A percentile compares a stretch with the other conserved stretches of the same genome.
Conservation (phyloP, 2,329 filamentous ascomycete genomes). For the Aspergillus latus region DNA sequence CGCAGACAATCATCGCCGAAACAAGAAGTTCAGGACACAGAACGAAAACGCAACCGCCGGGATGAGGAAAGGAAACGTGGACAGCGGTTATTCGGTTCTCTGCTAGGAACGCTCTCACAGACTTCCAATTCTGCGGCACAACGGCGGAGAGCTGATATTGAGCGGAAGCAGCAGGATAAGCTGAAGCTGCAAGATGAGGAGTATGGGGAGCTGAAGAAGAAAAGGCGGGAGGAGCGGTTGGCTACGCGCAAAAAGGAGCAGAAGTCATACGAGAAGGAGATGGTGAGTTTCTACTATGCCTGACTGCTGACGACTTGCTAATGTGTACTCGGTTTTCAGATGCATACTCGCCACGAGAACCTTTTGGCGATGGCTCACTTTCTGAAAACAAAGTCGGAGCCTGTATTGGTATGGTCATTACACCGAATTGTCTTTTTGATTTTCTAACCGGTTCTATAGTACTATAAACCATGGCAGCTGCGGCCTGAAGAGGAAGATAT, state of each 20-base stretch:
- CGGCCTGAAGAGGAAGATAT: slow-evolving; percentile 65
- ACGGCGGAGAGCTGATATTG: slow-evolving; percentile 74
- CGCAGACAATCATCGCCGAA: slow-evolving; percentile 27
- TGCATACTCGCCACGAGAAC: slow-evolving; percentile 72
- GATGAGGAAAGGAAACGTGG: slow-evolving; percentile 82
- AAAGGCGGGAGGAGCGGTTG: slow-evolving; percentile 63
- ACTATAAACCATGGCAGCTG: slow-evolving; percentile 81
- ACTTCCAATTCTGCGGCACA: slow-evolving; percentile 62
- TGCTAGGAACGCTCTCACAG: slow-evolving; percentile 76
- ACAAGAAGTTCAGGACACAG: slow-evolving; percentile 19
- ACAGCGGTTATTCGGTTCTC: slow-evolving; percentile 79
- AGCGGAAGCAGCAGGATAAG: slow-evolving; percentile 76
- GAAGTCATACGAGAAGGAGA: slow-evolving; percentile 70
- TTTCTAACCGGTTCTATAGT: slow-evolving; percentile 52
- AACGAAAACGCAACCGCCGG: slow-evolving; percentile 36
- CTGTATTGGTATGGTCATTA: slow-evolving; percentile 64
- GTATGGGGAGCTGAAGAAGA: slow-evolving; percentile 65
- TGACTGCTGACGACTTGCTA: not conserved
- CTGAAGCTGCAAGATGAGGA: slow-evolving; percentile 74
- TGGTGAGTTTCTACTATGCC: slow-evolving; percentile 55
- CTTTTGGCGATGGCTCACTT: slow-evolving; percentile 70
- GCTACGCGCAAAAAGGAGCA: slow-evolving; percentile 67
- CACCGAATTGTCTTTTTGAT: slow-evolving; percentile 3
- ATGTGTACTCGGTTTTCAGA: slow-evolving; percentile 48
- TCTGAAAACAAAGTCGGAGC: slow-evolving; percentile 69